Percentiles rank a stretch among this genome's conserved stretches.
Conservation (phyloP, 495 filamentous ascomycete genomes). For the Pyrenula massariospora region DNA sequence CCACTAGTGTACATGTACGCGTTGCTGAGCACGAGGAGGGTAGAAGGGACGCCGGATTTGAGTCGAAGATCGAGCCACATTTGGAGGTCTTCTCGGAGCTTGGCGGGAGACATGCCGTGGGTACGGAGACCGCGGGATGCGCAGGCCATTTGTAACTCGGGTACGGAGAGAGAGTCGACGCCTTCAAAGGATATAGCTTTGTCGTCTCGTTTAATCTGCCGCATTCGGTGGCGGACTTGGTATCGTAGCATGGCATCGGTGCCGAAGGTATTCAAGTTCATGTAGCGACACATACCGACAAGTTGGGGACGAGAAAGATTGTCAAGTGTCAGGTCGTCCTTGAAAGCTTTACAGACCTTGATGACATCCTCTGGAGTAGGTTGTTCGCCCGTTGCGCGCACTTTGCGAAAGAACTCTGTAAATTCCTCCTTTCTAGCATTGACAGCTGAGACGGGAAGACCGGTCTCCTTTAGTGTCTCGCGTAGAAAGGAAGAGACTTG, state of each 20-base stretch:
- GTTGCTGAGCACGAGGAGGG: slow-evolving; percentile 89
- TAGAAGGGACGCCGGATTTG: slow-evolving; percentile 86
- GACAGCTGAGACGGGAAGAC: slow-evolving; percentile 72
- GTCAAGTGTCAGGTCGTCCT: slow-evolving; percentile 94
- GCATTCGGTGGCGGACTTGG: slow-evolving; percentile 93
- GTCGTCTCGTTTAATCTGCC: slow-evolving; percentile 97
- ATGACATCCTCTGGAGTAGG: slow-evolving; percentile 87
- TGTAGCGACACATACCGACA: slow-evolving; percentile 95
- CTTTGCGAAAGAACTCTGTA: slow-evolving; percentile 94
- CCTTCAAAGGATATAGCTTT: slow-evolving; percentile 91
- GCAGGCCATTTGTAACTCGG: slow-evolving; percentile 84
- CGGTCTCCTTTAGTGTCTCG: slow-evolving; percentile 83
- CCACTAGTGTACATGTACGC: slow-evolving; percentile 86
- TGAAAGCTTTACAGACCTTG: slow-evolving; percentile 99
- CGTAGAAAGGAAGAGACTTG: slow-evolving; percentile 89
- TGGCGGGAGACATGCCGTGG: slow-evolving; percentile 75
- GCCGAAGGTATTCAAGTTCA: slow-evolving; percentile 94
- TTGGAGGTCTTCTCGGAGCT: slow-evolving; percentile 81
- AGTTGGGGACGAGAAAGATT: slow-evolving; percentile 92
- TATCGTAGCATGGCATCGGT: slow-evolving; percentile 97
- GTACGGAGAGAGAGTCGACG: slow-evolving; percentile 81
- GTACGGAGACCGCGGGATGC: slow-evolving; percentile 87
- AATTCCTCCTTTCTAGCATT: slow-evolving; percentile 92
- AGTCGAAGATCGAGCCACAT: slow-evolving; percentile 92
- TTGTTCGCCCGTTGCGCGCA: slow-evolving; percentile 79